Base-by-base conservation (phyloP, 192 early-diverging fungal species). In the Entomortierella beljakovae region DNA sequence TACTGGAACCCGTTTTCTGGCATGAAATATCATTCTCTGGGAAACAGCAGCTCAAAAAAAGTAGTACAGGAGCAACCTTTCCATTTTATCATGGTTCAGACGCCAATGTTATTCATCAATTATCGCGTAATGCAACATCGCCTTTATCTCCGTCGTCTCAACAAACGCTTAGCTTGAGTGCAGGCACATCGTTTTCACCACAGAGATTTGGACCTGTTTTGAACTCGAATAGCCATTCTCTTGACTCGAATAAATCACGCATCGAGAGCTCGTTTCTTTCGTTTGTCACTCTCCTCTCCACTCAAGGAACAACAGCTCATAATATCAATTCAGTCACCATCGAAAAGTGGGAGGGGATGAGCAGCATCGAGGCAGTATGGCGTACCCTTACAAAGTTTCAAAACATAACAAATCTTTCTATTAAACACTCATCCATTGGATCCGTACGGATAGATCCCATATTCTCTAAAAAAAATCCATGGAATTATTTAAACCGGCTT, bases 1-100 rank as follows among this genome's bases (percentile, higher is more conserved):
- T 77, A 6, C 57, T 77, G 32, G 73, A 77, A 25, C 73, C 73
- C 8, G 11, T 28, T 0, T 77, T 77, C 55, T 77, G 73, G 73
- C 48, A 22, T 16, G 37, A 25, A 25, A 43, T 77, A 13, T 33
- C 23, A 6, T 68, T 68, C n/a, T 64, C 60, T 25, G 58, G 57
- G 31, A 57, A 55, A 34, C 58, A 15, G 8, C 52, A 25, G 23
- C 52, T 59, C 43, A 62, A 60, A 35, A 26, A 22, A n/a, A 35
- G 55, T 42, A 15, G 57, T 29, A 37, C 37, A 22, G 4, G 43
- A 26, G 1, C 26, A 34, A 11, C 13, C 18, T 37, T 48, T 8
- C 18, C 25, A 0, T 61, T 62, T 62, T 40, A 49, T 28, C 68
- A 57, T 13, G 46, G 42, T 38, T 70, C 68, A 28, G 59, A 70